phyloP scores from a whole-genome alignment of 352 stramenopile species.

The Globisporangium splendens region DNA sequence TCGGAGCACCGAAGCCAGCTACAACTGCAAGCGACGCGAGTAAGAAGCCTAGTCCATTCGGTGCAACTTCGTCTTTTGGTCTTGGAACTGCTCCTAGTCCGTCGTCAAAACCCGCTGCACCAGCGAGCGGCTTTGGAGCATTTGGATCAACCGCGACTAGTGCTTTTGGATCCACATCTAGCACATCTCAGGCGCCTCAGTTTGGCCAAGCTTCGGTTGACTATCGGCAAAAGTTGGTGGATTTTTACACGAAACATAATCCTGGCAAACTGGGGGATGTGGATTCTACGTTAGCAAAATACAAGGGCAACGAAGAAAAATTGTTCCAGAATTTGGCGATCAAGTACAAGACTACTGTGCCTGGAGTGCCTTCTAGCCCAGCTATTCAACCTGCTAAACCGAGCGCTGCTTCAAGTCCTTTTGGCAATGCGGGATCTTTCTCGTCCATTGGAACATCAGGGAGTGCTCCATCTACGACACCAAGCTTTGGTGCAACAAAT shows the following conservation, averaged over 20 bases:
- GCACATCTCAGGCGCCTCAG: slow-evolving; percentile 18
- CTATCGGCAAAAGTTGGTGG: slow-evolving; percentile 67
- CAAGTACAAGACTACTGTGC: slow-evolving; percentile 60
- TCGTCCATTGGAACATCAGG: slow-evolving; percentile 25
- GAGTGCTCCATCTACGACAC: slow-evolving; percentile 8
- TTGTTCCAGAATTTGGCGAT: slow-evolving; percentile 64
- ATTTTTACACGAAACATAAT: slow-evolving; percentile 93
- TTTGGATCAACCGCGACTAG: slow-evolving; percentile 15
- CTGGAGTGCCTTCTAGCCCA: slow-evolving; percentile 27
- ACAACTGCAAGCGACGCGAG: slow-evolving; percentile 1
- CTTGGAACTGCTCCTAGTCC: not conserved
- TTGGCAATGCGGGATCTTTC: slow-evolving; percentile 56
- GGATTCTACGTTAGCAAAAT: slow-evolving; percentile 87
- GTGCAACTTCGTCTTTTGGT: slow-evolving; percentile 6
- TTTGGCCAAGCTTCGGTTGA: slow-evolving; percentile 46
- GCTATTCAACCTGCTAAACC: slow-evolving; percentile 33
- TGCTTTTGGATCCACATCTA: slow-evolving; percentile 8
- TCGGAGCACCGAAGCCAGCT: slow-evolving; percentile 12
- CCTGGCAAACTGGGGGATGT: slow-evolving; percentile 84
- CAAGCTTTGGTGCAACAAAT: slow-evolving; percentile 38
- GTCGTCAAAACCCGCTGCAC: slow-evolving; percentile 1
- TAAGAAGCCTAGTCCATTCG: slow-evolving; percentile 28
- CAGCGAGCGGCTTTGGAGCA: slow-evolving; percentile 9
- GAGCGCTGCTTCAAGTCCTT: slow-evolving; percentile 49
- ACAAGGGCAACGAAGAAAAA: slow-evolving; percentile 81